A percentile compares a stretch with the other conserved stretches of the same genome.
These are phyloP conservation scores for Kodamaea leandrae DNA, from an alignment of 805 yeast genomes.

Conservation along the genomic window DNA sequence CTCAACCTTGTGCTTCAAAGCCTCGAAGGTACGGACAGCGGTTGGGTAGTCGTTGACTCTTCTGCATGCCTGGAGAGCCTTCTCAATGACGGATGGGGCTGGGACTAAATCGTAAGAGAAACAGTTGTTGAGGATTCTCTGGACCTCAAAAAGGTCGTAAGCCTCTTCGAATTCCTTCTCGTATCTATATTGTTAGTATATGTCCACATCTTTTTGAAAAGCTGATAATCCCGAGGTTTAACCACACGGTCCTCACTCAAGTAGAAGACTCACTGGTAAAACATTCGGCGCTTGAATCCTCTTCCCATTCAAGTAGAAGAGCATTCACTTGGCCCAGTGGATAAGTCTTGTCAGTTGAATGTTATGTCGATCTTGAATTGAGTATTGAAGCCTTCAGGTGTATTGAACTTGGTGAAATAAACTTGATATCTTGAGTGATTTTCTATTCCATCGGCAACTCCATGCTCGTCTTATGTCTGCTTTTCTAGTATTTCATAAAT, in stretches of 20 bases:
- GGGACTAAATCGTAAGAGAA: conserved; percentile 98
- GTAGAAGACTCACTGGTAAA: too few species aligned
- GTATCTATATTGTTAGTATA: conserved; percentile 53
- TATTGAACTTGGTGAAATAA: too few species aligned
- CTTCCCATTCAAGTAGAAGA: too few species aligned
- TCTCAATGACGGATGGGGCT: conserved; percentile 92
- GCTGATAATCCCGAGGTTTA: background rate
- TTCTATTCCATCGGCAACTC: too few species aligned
- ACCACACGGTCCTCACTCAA: too few species aligned
- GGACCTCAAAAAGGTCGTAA: conserved; percentile 48
- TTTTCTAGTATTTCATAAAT: background rate
- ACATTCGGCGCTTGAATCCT: too few species aligned
- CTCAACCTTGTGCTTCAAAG: conserved; percentile 93
- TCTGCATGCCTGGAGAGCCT: conserved; percentile 96
- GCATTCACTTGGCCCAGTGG: too few species aligned
- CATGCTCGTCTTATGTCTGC: background rate
- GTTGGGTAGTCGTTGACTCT: conserved; percentile 98
- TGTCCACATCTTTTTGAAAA: too few species aligned
- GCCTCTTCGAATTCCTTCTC: conserved; percentile 96
- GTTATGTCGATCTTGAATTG: background rate
- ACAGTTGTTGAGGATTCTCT: conserved; percentile 95
- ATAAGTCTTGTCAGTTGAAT: too few species aligned
- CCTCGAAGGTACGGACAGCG: conserved; percentile 97
- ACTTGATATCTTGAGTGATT: too few species aligned
- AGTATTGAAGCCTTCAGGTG: too few species aligned